These are phyloP conservation scores for Prototheca wickerhamii DNA, from an alignment of 163 green algal species.

Conservation along the genomic window DNA sequence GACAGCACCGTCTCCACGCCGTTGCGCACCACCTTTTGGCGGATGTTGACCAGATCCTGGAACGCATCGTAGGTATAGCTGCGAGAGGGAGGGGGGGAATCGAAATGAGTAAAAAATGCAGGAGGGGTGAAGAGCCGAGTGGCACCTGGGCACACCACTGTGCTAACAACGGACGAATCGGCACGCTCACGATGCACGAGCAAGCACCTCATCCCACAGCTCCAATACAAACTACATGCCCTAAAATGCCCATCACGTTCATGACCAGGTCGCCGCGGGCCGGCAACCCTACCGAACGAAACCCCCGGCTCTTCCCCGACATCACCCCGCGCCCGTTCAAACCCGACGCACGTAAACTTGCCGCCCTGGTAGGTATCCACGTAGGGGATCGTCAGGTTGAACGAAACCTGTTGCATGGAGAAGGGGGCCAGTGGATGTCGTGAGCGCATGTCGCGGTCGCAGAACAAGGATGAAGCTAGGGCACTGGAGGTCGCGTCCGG, in stretches of 20 bases:
- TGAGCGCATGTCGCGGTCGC: too few relatives aligned
- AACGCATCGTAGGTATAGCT: constrained; percentile 36
- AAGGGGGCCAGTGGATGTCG: not conserved
- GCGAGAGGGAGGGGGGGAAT: not conserved
- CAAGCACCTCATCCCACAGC: not conserved
- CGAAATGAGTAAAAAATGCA: not conserved
- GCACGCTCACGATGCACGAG: not conserved
- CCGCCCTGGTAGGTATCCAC: constrained; percentile 15
- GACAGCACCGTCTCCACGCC: constrained; percentile 33
- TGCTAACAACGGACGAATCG: too few relatives aligned
- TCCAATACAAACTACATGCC: not conserved
- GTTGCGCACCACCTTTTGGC: constrained; percentile 32
- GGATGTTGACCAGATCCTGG: constrained; percentile 26
- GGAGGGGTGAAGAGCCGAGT: too few relatives aligned
- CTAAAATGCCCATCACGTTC: not conserved
- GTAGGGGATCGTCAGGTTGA: constrained; percentile 27
- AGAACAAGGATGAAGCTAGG: too few relatives aligned
- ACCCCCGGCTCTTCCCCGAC: too few relatives aligned
- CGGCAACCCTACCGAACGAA: too few relatives aligned
- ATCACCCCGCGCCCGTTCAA: too few relatives aligned
- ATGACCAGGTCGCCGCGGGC: too few relatives aligned
- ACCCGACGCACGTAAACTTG: constrained; percentile 4
- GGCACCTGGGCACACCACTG: too few relatives aligned
- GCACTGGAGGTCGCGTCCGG: too few relatives aligned
- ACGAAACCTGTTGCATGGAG: constrained; percentile 14